Evolutionary conservation across 768 basidiomycete genomes (phyloP), one percentile per base, ranked within the genome.

Genomic region (Mycena venus): DNA sequence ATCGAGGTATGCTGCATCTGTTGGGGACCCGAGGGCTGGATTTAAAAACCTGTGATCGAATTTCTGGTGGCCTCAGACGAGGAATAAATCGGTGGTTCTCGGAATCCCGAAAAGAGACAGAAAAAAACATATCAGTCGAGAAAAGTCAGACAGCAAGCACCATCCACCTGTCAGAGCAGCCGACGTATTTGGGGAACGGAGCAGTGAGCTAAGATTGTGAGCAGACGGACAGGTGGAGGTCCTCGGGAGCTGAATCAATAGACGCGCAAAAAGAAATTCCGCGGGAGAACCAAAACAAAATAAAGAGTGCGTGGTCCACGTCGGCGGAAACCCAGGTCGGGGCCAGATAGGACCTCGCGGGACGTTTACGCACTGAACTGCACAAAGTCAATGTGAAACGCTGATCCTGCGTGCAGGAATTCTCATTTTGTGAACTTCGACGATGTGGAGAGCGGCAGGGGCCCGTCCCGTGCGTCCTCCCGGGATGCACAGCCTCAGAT

Each of bases 341-440:
- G 21, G 44, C 32, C 23, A 53, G 21, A 40, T 32, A 53, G 49
- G 23, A 38, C 63, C 47, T 38, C 42, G 65, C 65, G 65, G 65
- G 65, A 56, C 15, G 15, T 62, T 12, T 47, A 59, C 42, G 53
- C 53, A 55, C 15, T 47, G 17, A 23, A 55, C 5, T 27, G 53
- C 9, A 7, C 27, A 55, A 19, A 67, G 40, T 68, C 67, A 68
- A 59, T 32, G 40, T 68, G 56, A 68, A 68, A 68, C 67, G 40
- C 53, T 31, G 53, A 55, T 55, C 27, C n/a, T 55, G 53, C 25
- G 2, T 8, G 29, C 21, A 31, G 53, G 29, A 34, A 19, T 59
- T 7, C 21, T n/a, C 9, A 31, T 29, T 4, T 55, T 29, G 53
- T 31, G 29, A 17, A 55, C 14, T 19, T 55, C 15, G 53, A 25